A percentile compares a stretch with the other conserved stretches of the same genome.
Evolutionary conservation across 345 rosid genomes (phyloP).

Genomic region (Eucalyptus regnans): DNA sequence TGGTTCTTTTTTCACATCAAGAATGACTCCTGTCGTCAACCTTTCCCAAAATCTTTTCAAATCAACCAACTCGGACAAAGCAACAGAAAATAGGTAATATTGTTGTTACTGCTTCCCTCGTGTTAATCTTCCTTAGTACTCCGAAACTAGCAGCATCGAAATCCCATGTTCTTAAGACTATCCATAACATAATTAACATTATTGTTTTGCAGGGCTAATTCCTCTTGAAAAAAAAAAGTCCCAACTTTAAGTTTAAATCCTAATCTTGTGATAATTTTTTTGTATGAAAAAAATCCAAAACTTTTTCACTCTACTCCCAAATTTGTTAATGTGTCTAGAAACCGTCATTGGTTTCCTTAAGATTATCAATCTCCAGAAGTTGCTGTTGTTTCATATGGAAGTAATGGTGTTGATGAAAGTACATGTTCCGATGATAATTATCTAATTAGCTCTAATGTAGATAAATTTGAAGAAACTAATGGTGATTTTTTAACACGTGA

Average conservation of each 20-base stretch:
- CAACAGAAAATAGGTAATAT: background rate
- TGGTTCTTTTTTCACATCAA: background rate
- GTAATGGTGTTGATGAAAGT: accelerated
- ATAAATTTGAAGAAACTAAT: background rate
- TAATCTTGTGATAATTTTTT: background rate
- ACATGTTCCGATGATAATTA: accelerated
- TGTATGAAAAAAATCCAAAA: background rate
- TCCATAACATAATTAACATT: background rate
- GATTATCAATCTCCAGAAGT: accelerated
- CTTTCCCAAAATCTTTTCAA: background rate
- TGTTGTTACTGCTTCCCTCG: background rate
- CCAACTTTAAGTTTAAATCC: background rate
- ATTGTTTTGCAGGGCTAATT: background rate
- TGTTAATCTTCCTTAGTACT: background rate
- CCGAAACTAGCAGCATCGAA: background rate
- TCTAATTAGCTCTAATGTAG: background rate
- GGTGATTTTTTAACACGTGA: background rate
- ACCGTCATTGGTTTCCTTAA: accelerated
- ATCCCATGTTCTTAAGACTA: background rate
- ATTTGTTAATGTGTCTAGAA: accelerated
- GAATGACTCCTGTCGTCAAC: background rate
- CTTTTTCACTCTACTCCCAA: background rate
- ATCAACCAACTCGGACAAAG: background rate
- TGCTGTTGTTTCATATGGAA: accelerated
- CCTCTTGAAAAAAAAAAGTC: background rate